Conservation (phyloP, 129 eudicot species). For the Centella asiatica region DNA sequence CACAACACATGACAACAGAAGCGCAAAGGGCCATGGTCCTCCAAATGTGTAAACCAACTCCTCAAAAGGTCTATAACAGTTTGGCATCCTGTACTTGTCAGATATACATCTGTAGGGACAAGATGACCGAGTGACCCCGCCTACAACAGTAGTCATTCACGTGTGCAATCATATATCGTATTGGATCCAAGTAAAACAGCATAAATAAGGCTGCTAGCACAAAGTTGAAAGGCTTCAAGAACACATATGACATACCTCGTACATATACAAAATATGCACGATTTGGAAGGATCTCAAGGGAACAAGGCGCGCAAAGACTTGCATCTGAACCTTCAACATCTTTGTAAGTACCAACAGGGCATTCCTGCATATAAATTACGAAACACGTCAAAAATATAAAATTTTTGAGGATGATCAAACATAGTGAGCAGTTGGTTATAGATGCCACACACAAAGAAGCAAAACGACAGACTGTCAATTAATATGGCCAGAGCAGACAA, state of each 20-base stretch:
- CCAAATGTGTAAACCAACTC: conserved; percentile 83
- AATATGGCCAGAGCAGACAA: no score
- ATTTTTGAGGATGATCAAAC: neutral
- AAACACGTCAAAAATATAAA: neutral
- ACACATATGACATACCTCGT: conserved; percentile 48
- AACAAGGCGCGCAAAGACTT: conserved; percentile 63
- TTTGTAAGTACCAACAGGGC: conserved; percentile 83
- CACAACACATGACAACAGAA: conserved; percentile 44
- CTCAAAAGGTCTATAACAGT: conserved; percentile 83
- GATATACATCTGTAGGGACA: conserved; percentile 80
- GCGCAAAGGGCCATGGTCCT: conserved; percentile 78
- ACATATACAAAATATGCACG: conserved; percentile 69
- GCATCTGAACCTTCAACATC: conserved; percentile 71
- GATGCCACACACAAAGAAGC: neutral
- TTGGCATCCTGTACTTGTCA: conserved; percentile 71
- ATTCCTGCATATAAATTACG: conserved; percentile 38
- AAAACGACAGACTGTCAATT: no score
- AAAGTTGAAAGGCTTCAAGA: neutral
- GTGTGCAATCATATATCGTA: conserved; percentile 8
- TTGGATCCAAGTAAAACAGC: neutral
- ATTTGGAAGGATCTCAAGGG: conserved; percentile 60
- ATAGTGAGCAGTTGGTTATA: conserved; percentile 1
- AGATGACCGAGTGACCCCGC: conserved; percentile 53
- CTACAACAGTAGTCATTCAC: conserved; percentile 29
- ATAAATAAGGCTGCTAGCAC: neutral